Evolutionary conservation across 176 grass and related monocot species (phyloP), one percentile per base, ranked within the genome.

Genomic region (Juncus effusus): DNA sequence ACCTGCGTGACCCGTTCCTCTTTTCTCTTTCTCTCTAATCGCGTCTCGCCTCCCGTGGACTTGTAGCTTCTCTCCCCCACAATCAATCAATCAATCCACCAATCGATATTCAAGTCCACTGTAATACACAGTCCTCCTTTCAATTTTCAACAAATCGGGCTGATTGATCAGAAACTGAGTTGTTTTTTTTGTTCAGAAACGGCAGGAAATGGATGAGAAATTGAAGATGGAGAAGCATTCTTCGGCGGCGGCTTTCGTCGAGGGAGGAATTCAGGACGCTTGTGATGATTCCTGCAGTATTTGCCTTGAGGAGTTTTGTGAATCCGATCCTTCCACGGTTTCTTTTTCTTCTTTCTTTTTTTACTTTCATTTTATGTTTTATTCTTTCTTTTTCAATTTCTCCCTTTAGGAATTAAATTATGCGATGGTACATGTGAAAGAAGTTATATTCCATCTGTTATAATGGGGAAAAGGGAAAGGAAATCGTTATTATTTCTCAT

Each of bases 231-330:
- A 90, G 78, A 90, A 44, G 64, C 81, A 85, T 52, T 78, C 94
- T 4, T 99, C 94, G 13, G 83, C 83, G 36, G 94, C 73, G 16
- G 94, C 88, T 38, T 99, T 99, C 59, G 88, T 99, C 39, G 85
- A 99, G 79, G 94, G 94, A 38, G 88, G 94, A 13, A 82, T 99
- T 66, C 94, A 93, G 80, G 85, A 93, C 69, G 80, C 88, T 58
- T 99, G 88, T 77, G 94, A 97, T 37, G 94, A 97, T 62, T 55
- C 94, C 49, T 99, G 94, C 70, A 99, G 94, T 73, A 99, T 99
- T 62, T 99, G 94, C 64, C 88, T 99, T 13, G 94, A 99, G 68
- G 78, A 74, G 56, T 99, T 99, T 81, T 93, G 78, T 77, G 80
- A 99, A 61, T 86, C 80, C 51, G 86, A 99, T 78, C 94, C 94